phyloP scores from a whole-genome alignment of 2,329 filamentous ascomycete genomes.

The Talaromyces sp. region DNA sequence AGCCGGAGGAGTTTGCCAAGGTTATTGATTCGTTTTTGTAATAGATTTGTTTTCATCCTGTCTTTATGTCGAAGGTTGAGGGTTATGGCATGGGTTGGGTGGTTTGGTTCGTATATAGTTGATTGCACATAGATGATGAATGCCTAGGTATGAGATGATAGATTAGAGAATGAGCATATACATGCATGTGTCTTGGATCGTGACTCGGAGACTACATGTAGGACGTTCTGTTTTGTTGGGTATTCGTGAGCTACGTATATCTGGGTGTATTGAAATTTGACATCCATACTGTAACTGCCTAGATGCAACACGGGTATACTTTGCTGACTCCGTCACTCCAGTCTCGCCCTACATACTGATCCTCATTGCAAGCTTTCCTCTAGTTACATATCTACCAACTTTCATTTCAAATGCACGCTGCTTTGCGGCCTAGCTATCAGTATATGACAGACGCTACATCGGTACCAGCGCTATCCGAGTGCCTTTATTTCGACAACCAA shows the following conservation, averaged over 20 bases:
- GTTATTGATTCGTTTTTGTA: slow-evolving; percentile 61
- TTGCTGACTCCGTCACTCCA: neutral
- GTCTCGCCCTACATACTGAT: neutral
- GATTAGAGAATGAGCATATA: slow-evolving; percentile 1
- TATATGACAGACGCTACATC: no score
- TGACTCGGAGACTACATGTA: neutral
- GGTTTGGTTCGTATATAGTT: slow-evolving; percentile 2
- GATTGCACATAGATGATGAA: neutral
- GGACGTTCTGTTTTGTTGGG: neutral
- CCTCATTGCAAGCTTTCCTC: neutral
- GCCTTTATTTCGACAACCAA: neutral
- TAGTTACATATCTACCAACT: neutral
- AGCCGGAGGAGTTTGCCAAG: slow-evolving; percentile 65
- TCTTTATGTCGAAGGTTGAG: neutral
- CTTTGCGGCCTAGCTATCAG: neutral
- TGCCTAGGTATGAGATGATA: neutral
- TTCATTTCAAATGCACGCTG: neutral
- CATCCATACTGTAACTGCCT: no score
- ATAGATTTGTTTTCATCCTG: neutral
- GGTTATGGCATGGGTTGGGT: neutral
- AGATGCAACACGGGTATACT: neutral
- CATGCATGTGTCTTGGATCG: neutral
- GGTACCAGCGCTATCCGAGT: neutral
- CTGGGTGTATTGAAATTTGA: no score
- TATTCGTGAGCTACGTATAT: neutral